Evolutionary conservation across 176 grass and related monocot genomes (phyloP), one percentile per base, ranked within the genome.

Genomic region (Tuctoria greenei): DNA sequence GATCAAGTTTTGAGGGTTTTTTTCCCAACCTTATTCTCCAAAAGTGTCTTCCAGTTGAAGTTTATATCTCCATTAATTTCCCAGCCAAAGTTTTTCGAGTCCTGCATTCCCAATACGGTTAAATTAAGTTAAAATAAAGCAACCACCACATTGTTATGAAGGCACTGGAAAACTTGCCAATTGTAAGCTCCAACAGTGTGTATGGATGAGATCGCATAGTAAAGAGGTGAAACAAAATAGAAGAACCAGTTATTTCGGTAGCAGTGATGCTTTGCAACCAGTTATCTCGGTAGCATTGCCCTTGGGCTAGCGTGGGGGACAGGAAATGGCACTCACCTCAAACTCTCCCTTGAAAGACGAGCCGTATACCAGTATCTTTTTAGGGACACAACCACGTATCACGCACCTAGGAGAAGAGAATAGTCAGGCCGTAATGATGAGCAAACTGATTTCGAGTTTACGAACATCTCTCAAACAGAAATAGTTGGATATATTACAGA

Each of bases 341-440:
- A 98, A 98, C 74, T 98, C 95, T 26, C 95, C 91, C 8, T 79
- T 49, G 86, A 98, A 98, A 20, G 89, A 84, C 16, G 95, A 64
- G 6, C 86, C 91, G 62, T 98, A 98, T 41, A 98, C 95, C 8
- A 98, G 70, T 39, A 98, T 98, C 88, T 98, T 98, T 74, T 98
- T 98, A 1, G 95, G 95, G 23, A 98, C 95, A 44, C 95, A 98
- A 38, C 95, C 95, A 57, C 95, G 95, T 70, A 98, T 98, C 26
- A 98, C 95, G 36, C 95, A 98, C 45, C 95, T 98, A 84, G 36
- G 4, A 24, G 26, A 84, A 27, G 6, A 74, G 9, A n/a, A n/a
- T 43, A 3, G 5, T 44, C 24, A 34, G 26, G 34, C 62, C 15
- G 62, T 38, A 23, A 73, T 73, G 38, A 73, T 73, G 38, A 85